phyloP scores from a whole-genome alignment of 2,329 filamentous ascomycete genomes.

The Acrocalymma vagum region DNA sequence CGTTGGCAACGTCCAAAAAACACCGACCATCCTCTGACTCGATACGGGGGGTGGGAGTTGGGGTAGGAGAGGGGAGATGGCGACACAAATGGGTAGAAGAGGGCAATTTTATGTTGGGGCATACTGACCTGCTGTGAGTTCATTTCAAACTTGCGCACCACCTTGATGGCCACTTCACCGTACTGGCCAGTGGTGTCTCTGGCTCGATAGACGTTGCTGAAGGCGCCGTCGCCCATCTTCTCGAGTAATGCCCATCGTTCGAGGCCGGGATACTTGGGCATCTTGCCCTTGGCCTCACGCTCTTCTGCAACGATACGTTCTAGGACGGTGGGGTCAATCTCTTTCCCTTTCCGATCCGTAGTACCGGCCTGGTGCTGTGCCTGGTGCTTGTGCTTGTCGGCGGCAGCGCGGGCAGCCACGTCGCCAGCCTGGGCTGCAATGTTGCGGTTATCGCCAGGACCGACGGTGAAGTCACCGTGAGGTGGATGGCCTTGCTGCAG shows the following conservation, averaged over 20 bases:
- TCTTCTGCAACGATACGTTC: conserved; percentile 92
- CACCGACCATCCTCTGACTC: conserved; percentile 25
- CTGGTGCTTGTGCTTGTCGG: conserved; percentile 67
- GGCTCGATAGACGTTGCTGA: conserved; percentile 97
- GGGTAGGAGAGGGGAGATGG: conserved; percentile 40
- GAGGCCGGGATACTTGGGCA: conserved; percentile 84
- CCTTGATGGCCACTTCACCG: conserved; percentile 94
- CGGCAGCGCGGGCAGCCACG: conserved; percentile 69
- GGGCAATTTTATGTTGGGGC: conserved; percentile 31
- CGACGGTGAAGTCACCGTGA: conserved; percentile 68
- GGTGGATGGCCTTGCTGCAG: conserved; percentile 59
- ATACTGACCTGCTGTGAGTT: conserved; percentile 94
- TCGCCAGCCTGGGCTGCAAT: conserved; percentile 73
- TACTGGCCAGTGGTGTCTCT: conserved; percentile 75
- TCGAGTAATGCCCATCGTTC: conserved; percentile 87
- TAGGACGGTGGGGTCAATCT: conserved; percentile 71
- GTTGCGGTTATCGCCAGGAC: conserved; percentile 69
- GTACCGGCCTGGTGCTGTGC: conserved; percentile 54
- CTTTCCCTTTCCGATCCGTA: conserved; percentile 55
- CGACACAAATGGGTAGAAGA: conserved; percentile 39
- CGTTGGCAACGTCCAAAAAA: conserved; percentile 59
- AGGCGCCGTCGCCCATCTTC: conserved; percentile 99
- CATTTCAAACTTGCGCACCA: conserved; percentile 99
- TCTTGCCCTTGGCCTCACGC: conserved; percentile 82
- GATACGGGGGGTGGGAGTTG: conserved; percentile 34